phyloP scores from a whole-genome alignment of 805 yeast genomes.

The Kazachstania africana region DNA sequence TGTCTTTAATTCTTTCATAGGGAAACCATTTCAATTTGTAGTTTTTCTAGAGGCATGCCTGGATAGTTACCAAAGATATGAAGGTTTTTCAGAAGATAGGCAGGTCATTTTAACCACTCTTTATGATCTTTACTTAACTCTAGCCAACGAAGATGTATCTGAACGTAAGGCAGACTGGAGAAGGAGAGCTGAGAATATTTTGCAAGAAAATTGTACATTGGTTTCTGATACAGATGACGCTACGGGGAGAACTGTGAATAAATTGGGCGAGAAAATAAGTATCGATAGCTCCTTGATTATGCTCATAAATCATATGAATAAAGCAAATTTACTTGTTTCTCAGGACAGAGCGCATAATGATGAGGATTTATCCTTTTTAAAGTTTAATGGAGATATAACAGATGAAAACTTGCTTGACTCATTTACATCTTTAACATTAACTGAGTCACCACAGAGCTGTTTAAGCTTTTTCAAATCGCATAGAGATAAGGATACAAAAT shows the following conservation, averaged over 20 bases:
- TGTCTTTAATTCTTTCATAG: constrained; percentile 77
- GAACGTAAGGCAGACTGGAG: constrained; percentile 45
- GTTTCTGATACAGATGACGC: constrained; percentile 37
- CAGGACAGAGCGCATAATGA: not conserved
- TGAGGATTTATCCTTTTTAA: constrained; percentile 9
- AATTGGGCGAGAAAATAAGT: constrained; percentile 4
- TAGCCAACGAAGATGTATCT: constrained; percentile 33
- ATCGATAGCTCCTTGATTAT: constrained; percentile 25
- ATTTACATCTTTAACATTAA: constrained; percentile 45
- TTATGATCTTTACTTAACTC: constrained; percentile 65
- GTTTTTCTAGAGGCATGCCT: constrained; percentile 87
- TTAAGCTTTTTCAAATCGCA: constrained; percentile 43
- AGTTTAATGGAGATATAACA: not conserved
- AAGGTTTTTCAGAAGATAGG: constrained; percentile 55
- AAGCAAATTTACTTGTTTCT: constrained; percentile 24
- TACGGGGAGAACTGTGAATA: not conserved
- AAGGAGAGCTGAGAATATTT: constrained; percentile 45
- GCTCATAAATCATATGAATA: constrained; percentile 32
- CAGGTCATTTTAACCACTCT: constrained; percentile 66
- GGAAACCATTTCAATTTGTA: constrained; percentile 79
- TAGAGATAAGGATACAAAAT: constrained; percentile 51
- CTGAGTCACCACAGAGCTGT: constrained; percentile 47
- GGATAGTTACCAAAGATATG: constrained; percentile 64
- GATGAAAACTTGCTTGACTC: constrained; percentile 18
- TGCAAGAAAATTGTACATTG: constrained; percentile 34